These are phyloP conservation scores for Sphenostylis stenocarpa DNA, from an alignment of 306 rosid species.

Conservation along the genomic window DNA sequence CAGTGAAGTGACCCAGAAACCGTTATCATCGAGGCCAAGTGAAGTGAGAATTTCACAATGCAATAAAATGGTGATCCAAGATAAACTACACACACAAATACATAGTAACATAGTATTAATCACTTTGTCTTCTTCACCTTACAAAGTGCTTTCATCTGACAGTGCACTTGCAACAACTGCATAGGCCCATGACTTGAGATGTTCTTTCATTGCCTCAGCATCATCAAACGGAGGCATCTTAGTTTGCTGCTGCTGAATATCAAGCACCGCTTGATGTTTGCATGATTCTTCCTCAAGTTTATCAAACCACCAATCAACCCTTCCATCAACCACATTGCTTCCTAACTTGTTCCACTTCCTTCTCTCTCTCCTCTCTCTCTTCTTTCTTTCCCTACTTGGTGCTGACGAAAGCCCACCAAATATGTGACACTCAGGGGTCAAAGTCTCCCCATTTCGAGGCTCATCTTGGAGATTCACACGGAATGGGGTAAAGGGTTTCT, in stretches of 20 bases:
- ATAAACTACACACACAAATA: not conserved
- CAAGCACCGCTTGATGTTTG: not conserved
- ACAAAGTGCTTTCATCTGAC: conserved; percentile 38
- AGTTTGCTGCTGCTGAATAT: not conserved
- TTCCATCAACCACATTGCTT: conserved; percentile 29
- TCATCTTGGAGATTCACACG: conserved; percentile 21
- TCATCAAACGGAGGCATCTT: conserved; percentile 51
- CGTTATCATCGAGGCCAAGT: not conserved
- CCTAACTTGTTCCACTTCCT: conserved; percentile 13
- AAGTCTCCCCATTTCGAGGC: not conserved
- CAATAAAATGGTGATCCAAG: not conserved
- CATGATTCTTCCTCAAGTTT: not conserved
- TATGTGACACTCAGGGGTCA: not conserved
- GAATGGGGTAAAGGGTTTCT: conserved; percentile 22
- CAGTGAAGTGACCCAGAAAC: not conserved
- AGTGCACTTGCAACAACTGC: conserved; percentile 75
- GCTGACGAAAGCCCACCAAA: conserved; percentile 11
- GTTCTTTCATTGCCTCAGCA: conserved; percentile 65
- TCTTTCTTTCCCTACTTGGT: conserved; percentile 3
- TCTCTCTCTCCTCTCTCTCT: conserved; percentile 19
- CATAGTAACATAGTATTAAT: not conserved
- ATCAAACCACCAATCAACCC: conserved; percentile 24
- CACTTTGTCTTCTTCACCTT: not conserved
- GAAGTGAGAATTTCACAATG: not conserved
- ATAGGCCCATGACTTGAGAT: conserved; percentile 74